Base-by-base conservation (phyloP, 352 stramenopile species). In the Hyaloperonospora arabidopsidis region DNA sequence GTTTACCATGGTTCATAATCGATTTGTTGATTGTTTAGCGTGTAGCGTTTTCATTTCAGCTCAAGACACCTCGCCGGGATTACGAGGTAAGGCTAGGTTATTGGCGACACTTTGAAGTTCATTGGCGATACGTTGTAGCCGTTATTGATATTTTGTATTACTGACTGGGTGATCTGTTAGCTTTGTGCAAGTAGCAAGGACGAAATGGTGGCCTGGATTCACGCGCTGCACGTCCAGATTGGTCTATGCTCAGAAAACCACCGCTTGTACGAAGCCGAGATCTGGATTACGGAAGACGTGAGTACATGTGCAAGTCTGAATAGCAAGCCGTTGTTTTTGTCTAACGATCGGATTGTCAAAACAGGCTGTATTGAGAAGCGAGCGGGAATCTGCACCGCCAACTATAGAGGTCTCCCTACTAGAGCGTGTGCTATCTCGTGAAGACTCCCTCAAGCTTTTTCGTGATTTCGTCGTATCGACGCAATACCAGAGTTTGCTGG, bases 281-380 rank as follows among this genome's bases (percentile, higher is more conserved):
- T 88, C 57, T 72, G 84, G 66, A 93, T 93, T 39, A 87, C 82
- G 4, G 83, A 93, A 74, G 80, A 91, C 56, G 82, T 90, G 71
- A 38, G 74, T 69, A 28, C 45, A 45, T 5, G 11, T 28, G 45
- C 28, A 38, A 22, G 6, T 49, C 21, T 22, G n/a, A 28, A 36
- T 29, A 1, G n/a, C 13, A 34, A n/a, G n/a, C n/a, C 8, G 11
- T 2, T 18, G 10, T 41, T 0, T 50, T 22, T 15, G 18, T 39
- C 23, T 60, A 52, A 49, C 14, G 21, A 19, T 23, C 23, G 0
- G 36, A 25, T 34, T 25, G 34, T 17, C 50, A 8, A 7, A 45
- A 1, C 25, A 89, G 79, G 72, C 79, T 63, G 79, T 89, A 11
- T 70, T 53, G 18, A 65, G 68, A 45, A 84, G 73, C 56, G 79